A percentile compares a stretch with the other conserved stretches of the same genome.
Conservation (phyloP, 2,329 filamentous ascomycete genomes). For the Pyrenochaeta sp. region DNA sequence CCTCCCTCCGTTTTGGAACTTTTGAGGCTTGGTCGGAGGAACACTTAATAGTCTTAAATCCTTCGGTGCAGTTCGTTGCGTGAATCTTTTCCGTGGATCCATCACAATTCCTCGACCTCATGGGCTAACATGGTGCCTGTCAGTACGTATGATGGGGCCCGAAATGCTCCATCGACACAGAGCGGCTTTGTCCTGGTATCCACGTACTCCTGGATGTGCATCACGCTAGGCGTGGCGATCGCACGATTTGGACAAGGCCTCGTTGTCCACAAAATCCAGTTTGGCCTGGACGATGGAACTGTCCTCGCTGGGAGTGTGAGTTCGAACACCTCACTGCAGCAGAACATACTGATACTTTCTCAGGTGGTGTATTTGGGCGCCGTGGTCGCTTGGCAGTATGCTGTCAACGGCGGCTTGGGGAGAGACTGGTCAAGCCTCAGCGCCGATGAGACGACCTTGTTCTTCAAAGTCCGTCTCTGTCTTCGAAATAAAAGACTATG, state of each 20-base stretch:
- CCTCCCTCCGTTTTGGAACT: too few relatives aligned
- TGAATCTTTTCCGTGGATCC: too few relatives aligned
- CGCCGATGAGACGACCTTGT: conserved; percentile 6
- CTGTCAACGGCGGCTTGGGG: conserved; percentile 25
- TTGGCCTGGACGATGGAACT: conserved; percentile 25
- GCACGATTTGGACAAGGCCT: conserved; percentile 18
- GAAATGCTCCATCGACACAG: conserved; percentile 12
- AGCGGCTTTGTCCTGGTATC: conserved; percentile 24
- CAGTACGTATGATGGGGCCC: conserved; percentile 7
- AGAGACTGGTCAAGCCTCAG: conserved; percentile 9
- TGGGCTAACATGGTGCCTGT: conserved; percentile 1
- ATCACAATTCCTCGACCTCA: neutral
- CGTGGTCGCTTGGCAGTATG: conserved; percentile 20
- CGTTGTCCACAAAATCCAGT: conserved; percentile 16
- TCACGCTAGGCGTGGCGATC: conserved; percentile 16
- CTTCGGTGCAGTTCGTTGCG: too few relatives aligned
- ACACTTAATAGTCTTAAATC: too few relatives aligned
- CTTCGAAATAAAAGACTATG: too few relatives aligned
- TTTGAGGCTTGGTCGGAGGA: too few relatives aligned
- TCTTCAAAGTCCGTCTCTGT: conserved; percentile 27
- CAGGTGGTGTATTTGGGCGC: conserved; percentile 20
- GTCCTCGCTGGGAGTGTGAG: conserved; percentile 20
- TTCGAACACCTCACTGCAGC: neutral
- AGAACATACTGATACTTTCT: conserved; percentile 1
- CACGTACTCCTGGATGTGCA: conserved; percentile 25